Base-by-base conservation (phyloP, 371 early-diverging fungal species). In the Mortierella sp. region DNA sequence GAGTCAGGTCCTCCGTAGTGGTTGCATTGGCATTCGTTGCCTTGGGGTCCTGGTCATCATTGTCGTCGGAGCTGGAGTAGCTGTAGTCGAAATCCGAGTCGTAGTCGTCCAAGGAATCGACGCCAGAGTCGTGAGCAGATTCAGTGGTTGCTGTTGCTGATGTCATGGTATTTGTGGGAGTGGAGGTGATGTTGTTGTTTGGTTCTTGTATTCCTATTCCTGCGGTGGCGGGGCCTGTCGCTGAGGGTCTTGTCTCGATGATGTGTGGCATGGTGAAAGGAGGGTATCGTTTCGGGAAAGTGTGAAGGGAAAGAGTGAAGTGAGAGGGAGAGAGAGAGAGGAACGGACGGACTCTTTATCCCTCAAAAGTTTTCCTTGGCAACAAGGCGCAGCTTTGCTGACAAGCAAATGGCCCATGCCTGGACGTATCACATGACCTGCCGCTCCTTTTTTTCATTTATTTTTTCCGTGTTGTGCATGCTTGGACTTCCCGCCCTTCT, bases 201-300 rank as follows among this genome's bases (percentile, higher is more conserved):
- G 3, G 64, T 37, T 64, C 61, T 14, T 19, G 34, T 83, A 67
- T 74, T 16, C 83, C 83, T 83, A 83, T 83, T 11, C 83, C 83
- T 34, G 74, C 69, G 0, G 77, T 69, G 31, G 76, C 71, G 76
- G 78, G 77, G 72, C 75, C 75, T 54, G 80, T 80, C 55, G 81
- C 37, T 84, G 84, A 77, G 64, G 84, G 81, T 43, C 44, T 71
- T 69, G 72, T 21, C 59, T 78, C 73, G 40, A 84, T 37, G 61
- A 84, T 48, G 43, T 80, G 81, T 61, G 84, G 84, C 84, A 84
- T 83, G 48, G 44, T 3, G 19, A 16, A 73, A 37, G 26, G 61
- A 50, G 48, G 24, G 69, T 24, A 21, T 21, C 37, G 34, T 55
- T 43, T 37, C 24, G 31, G 55, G 2, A 57, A 43, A 28, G 28